These are phyloP conservation scores for Aureobasidium sp. DNA, from an alignment of 2,329 filamentous ascomycete genomes.

Conservation along the genomic window DNA sequence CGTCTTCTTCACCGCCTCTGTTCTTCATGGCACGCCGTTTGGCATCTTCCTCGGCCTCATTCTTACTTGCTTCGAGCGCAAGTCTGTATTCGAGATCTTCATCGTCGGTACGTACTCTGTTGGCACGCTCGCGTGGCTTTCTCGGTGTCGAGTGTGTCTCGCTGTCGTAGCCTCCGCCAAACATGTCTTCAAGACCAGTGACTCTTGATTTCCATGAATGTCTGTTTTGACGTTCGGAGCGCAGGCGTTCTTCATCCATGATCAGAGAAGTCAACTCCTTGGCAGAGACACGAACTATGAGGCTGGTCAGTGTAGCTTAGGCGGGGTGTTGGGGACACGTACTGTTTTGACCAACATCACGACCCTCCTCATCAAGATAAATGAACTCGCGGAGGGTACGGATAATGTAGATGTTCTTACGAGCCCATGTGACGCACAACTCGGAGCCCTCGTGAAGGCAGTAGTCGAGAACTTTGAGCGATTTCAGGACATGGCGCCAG, in stretches of 20 bases:
- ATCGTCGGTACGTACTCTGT: slow-evolving; percentile 54
- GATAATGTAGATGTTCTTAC: slow-evolving; percentile 97
- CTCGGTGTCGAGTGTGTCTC: slow-evolving; percentile 27
- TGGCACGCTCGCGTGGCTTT: slow-evolving; percentile 36
- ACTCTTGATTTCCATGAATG: slow-evolving; percentile 97
- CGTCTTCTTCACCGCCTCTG: slow-evolving; percentile 52
- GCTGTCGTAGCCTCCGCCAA: slow-evolving; percentile 32
- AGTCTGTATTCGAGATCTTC: slow-evolving; percentile 79
- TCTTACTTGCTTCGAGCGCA: slow-evolving; percentile 90
- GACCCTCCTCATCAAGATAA: slow-evolving; percentile 84
- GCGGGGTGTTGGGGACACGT: slow-evolving; percentile 30
- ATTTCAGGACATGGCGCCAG: slow-evolving; percentile 97
- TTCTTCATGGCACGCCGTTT: slow-evolving; percentile 55
- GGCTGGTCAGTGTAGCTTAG: slow-evolving; percentile 27
- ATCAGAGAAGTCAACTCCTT: slow-evolving; percentile 92
- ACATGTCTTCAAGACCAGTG: slow-evolving; percentile 79
- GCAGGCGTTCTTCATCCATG: slow-evolving; percentile 85
- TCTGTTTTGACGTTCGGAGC: slow-evolving; percentile 81
- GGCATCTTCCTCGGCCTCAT: slow-evolving; percentile 85
- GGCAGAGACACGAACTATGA: slow-evolving; percentile 83
- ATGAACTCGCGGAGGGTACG: slow-evolving; percentile 97
- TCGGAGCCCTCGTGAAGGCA: slow-evolving; percentile 96
- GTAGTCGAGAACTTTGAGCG: slow-evolving; percentile 95
- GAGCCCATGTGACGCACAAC: slow-evolving; percentile 92
- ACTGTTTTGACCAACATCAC: slow-evolving; percentile 97